These are phyloP conservation scores for Corylus avellana DNA, from an alignment of 306 rosid species.

Conservation along the genomic window DNA sequence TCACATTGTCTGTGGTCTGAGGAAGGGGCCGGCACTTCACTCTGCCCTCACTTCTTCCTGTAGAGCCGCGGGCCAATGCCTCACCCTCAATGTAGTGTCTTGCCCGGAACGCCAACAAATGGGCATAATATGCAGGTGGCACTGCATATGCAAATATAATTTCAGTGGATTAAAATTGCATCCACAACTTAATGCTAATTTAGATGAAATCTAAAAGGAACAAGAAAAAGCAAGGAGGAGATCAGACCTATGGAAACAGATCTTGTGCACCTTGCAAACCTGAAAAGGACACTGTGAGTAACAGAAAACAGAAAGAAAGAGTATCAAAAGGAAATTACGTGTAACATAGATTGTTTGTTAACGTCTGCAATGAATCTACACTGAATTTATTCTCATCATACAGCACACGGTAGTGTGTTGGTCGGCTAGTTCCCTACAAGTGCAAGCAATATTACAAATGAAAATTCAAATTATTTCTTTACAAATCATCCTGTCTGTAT, in stretches of 20 bases:
- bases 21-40: conserved; percentile 27
- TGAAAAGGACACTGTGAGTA: conserved; percentile 6
- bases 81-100: conserved; percentile 32
- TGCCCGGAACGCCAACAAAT: conserved; percentile 36
- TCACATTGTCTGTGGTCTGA: conserved; percentile 26
- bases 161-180: not conserved
- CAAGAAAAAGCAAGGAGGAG: too few species aligned
- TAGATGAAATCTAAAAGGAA: not conserved
- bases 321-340: conserved; percentile 23
- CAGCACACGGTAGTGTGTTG: conserved; percentile 46
- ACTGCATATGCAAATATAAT: conserved; percentile 19
- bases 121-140: conserved; percentile 48
- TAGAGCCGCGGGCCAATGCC: conserved; percentile 23
- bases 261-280: conserved; percentile 54
- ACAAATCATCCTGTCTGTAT: not conserved
- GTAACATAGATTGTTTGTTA: conserved; percentile 51
- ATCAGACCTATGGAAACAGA: conserved; percentile 49
- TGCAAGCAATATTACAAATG: not conserved
- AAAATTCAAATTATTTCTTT: not conserved
- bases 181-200: not conserved
- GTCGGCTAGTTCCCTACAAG: conserved; percentile 53
- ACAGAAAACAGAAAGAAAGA: not conserved
- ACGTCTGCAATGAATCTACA: conserved; percentile 37
- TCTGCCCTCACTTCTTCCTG: not conserved
- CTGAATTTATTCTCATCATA: conserved; percentile 46